Evolutionary conservation across 148 eudicot species (phyloP).

Genomic region (Spergularia marina): DNA sequence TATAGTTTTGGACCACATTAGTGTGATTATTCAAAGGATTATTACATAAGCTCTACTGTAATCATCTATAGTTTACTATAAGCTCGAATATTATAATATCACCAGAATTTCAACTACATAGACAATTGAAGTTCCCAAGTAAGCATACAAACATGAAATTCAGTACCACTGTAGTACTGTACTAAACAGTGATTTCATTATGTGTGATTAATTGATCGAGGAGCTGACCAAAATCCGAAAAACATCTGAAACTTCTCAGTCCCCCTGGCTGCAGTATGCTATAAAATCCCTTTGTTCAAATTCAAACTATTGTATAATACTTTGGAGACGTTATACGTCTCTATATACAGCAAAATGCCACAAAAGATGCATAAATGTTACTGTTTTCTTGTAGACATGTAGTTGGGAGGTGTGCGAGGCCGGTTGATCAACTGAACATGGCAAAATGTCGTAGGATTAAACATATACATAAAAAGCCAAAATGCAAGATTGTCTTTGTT

Average conservation of each 20-base stretch:
- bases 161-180: neutral
- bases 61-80: no score
- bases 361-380: neutral
- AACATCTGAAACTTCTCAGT: neutral
- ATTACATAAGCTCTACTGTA: no score
- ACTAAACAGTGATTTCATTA: neutral
- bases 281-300: conserved; percentile 6
- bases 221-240: conserved; percentile 4
- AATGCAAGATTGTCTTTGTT: neutral
- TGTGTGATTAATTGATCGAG: neutral
- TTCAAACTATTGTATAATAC: conserved; percentile 14
- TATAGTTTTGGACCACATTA: no score
- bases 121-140: conserved; percentile 9
- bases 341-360: conserved; percentile 4
- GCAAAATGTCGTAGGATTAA: neutral
- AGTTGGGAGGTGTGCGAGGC: conserved; percentile 20
- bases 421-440: conserved; percentile 18
- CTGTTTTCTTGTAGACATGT: neutral
- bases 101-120: no score
- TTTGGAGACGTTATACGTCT: neutral
- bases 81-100: no score
- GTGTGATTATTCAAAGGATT: no score
- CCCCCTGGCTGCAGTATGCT: no score
- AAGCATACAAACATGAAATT: neutral
- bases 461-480: conserved; percentile 3